A percentile compares a stretch with the other conserved stretches of the same genome.
Evolutionary conservation across 257 asterid genomes (phyloP).

Genomic region (Schizonepeta tenuifolia): DNA sequence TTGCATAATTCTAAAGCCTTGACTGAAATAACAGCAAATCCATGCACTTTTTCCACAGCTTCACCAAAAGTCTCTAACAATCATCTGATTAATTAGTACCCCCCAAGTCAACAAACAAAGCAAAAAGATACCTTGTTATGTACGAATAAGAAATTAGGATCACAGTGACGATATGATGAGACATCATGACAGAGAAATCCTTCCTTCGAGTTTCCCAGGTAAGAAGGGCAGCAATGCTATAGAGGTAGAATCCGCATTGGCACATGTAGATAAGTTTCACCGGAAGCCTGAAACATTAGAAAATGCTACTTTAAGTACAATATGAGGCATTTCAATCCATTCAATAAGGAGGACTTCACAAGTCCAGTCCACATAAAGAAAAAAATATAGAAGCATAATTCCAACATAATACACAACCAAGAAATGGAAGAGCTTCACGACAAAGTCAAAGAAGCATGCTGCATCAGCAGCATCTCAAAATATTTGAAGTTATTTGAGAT

Average conservation of each 20-base stretch:
- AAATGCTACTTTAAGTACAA: constrained; percentile 24
- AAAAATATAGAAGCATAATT: background rate
- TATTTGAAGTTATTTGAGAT: background rate
- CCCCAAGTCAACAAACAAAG: constrained; percentile 25
- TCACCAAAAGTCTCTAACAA: constrained; percentile 18
- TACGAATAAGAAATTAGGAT: constrained; percentile 73
- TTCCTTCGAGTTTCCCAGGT: constrained; percentile 94
- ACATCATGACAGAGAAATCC: constrained; percentile 92
- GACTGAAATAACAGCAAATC: background rate
- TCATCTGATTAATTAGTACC: constrained; percentile 22
- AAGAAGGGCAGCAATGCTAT: constrained; percentile 82
- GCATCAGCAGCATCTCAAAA: constrained; percentile 16
- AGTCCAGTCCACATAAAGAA: constrained; percentile 5
- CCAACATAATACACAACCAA: background rate
- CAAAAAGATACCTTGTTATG: constrained; percentile 60
- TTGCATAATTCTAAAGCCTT: constrained; percentile 17
- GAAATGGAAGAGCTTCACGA: background rate
- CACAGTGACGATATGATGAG: constrained; percentile 87
- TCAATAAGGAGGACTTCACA: constrained; percentile 22
- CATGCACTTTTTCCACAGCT: constrained; percentile 25
- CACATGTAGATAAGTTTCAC: constrained; percentile 79
- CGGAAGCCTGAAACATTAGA: constrained; percentile 55
- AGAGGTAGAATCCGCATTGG: constrained; percentile 90
- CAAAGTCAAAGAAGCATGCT: background rate
- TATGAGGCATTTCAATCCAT: constrained; percentile 1